Conservation (phyloP, 495 filamentous ascomycete genomes). For the Trichoderma asperelloides region DNA sequence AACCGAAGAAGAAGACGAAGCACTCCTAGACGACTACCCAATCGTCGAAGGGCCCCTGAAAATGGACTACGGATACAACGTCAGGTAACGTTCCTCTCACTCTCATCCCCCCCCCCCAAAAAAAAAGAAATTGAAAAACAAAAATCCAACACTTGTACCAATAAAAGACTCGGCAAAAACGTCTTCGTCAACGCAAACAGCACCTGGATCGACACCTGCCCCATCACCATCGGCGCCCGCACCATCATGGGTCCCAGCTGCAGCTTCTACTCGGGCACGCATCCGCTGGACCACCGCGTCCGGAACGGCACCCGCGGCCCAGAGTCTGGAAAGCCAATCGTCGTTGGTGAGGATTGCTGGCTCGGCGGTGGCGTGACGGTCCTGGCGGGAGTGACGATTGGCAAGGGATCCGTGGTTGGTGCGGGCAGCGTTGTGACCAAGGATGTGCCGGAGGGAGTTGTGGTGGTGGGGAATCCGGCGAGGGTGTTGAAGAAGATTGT, state of each 20-base stretch:
- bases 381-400: constrained; percentile 71
- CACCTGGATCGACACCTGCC: constrained; percentile 68
- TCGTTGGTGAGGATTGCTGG: constrained; percentile 84
- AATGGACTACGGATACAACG: constrained; percentile 69
- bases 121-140: too few species aligned
- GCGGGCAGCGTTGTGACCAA: constrained; percentile 89
- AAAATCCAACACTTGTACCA: too few species aligned
- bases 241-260: constrained; percentile 76
- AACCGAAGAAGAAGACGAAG: constrained; percentile 50
- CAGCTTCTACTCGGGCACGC: constrained; percentile 60
- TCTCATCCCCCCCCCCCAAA: not conserved
- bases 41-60: constrained; percentile 65
- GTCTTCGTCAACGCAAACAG: constrained; percentile 74
- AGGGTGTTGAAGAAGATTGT: constrained; percentile 42
- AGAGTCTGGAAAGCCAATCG: constrained; percentile 66
- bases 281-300: constrained; percentile 65
- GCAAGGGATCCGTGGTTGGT: constrained; percentile 61
- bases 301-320: constrained; percentile 68
- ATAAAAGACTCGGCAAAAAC: constrained; percentile 43
- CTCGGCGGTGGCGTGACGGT: constrained; percentile 71
- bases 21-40: constrained; percentile 48
- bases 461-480: constrained; percentile 61
- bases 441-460: constrained; percentile 56
- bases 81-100: constrained; percentile 31
- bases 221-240: constrained; percentile 67